Percentiles rank a stretch among this genome's conserved stretches.
Conservation (phyloP, 1,284 basidiomycete species). For the Melampsora medusae region DNA sequence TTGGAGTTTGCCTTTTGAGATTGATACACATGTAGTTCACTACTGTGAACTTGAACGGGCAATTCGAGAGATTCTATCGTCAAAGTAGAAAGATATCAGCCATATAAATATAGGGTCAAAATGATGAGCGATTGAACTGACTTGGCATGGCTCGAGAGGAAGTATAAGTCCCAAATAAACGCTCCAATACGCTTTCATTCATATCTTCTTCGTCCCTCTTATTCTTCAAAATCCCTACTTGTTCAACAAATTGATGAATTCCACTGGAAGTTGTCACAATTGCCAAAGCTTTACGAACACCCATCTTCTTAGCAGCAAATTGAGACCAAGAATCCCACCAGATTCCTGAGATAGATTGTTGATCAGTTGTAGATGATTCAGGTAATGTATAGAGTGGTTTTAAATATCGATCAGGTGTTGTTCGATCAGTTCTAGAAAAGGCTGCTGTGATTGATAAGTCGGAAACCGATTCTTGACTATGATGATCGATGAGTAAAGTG, state of each 20-base stretch:
- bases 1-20: constrained; percentile 4
- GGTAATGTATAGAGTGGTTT: constrained; percentile 45
- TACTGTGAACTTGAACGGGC: constrained; percentile 59
- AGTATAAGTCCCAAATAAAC: constrained; percentile 33
- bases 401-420: constrained; percentile 43
- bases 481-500: constrained; percentile 70
- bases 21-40: constrained; percentile 53
- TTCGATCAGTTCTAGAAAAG: constrained; percentile 60
- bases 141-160: constrained; percentile 27
- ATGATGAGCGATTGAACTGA: neutral
- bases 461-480: constrained; percentile 88
- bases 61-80: constrained; percentile 32
- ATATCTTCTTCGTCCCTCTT: constrained; percentile 27
- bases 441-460: constrained; percentile 59
- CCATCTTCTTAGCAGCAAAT: constrained; percentile 40
- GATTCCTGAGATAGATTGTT: constrained; percentile 66
- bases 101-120: neutral
- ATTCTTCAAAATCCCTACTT: constrained; percentile 35
- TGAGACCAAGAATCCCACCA: constrained; percentile 38
- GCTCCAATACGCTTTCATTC: constrained; percentile 25
- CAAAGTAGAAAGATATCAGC: neutral
- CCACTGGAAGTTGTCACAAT: constrained; percentile 60
- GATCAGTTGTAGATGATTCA: constrained; percentile 75
- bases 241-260: constrained; percentile 56
- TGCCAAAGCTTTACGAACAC: constrained; percentile 52